phyloP scores from a whole-genome alignment of 148 eudicot species.

The Tetragonia tetragonoides region DNA sequence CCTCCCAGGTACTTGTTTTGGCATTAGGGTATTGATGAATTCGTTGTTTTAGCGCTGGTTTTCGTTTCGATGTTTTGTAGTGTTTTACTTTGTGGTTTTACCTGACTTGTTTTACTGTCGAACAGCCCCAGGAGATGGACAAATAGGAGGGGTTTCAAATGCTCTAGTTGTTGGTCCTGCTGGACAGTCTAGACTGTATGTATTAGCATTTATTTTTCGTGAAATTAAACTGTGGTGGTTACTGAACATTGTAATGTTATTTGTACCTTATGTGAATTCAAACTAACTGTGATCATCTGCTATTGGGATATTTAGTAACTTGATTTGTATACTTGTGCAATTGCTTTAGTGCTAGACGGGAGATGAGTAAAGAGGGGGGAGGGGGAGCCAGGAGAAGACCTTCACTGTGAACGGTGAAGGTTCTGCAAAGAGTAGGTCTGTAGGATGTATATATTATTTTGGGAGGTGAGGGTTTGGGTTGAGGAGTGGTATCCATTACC shows the following conservation, averaged over 20 bases:
- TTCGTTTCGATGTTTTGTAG: not conserved
- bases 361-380: too few relatives aligned
- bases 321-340: not conserved
- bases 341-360: too few relatives aligned
- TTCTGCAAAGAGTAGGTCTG: too few relatives aligned
- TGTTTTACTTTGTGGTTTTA: not conserved
- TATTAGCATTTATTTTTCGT: conserved; percentile 2
- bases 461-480: not conserved
- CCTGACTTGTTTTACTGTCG: conserved; percentile 19
- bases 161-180: conserved; percentile 61
- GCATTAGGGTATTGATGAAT: not conserved
- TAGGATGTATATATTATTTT: too few relatives aligned
- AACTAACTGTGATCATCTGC: not conserved
- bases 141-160: conserved; percentile 55
- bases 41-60: not conserved
- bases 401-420: too few relatives aligned
- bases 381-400: too few relatives aligned
- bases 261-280: not conserved
- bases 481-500: not conserved
- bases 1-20: conserved; percentile 58
- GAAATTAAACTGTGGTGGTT: not conserved
- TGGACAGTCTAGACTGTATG: conserved; percentile 56
- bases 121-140: conserved; percentile 61
- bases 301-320: not conserved
- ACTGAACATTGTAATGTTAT: not conserved